Percentiles rank a stretch among this genome's conserved stretches.
These are phyloP conservation scores for Endocalyx cinctus DNA, from an alignment of 2,329 filamentous ascomycete species.

Conservation along the genomic window DNA sequence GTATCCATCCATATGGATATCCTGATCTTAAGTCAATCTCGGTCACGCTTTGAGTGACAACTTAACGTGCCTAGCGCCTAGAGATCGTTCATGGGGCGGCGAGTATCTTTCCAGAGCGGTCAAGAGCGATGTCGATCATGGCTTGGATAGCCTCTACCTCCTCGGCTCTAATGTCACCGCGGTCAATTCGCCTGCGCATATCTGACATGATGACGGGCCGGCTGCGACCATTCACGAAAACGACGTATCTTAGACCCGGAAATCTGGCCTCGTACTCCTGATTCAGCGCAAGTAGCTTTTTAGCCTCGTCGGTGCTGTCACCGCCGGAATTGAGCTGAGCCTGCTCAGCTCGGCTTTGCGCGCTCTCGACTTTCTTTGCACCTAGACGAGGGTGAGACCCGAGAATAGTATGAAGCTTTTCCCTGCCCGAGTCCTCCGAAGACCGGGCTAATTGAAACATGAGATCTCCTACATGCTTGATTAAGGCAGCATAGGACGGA, in stretches of 20 bases:
- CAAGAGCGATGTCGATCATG: constrained; percentile 86
- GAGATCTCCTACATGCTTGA: constrained; percentile 59
- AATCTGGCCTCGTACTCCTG: constrained; percentile 74
- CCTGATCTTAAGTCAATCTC: too few species aligned
- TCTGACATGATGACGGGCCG: constrained; percentile 74
- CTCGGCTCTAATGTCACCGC: constrained; percentile 63
- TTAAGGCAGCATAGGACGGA: constrained; percentile 63
- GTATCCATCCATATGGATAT: too few species aligned
- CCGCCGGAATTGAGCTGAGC: constrained; percentile 60
- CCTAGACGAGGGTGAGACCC: constrained; percentile 81
- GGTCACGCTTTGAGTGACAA: too few species aligned
- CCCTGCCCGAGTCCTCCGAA: constrained; percentile 29
- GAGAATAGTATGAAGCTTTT: constrained; percentile 66
- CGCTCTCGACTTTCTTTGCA: constrained; percentile 75
- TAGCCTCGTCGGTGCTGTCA: constrained; percentile 53
- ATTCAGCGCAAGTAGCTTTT: constrained; percentile 61
- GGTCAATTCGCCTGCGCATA: constrained; percentile 69
- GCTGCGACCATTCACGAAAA: constrained; percentile 82
- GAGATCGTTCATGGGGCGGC: too few species aligned
- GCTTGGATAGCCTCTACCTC: constrained; percentile 71
- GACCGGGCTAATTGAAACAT: constrained; percentile 53
- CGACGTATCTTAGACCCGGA: constrained; percentile 81
- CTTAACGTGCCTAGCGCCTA: too few species aligned
- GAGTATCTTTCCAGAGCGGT: constrained; percentile 64
- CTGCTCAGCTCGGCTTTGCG: constrained; percentile 77